A percentile compares a stretch with the other conserved stretches of the same genome.
These are phyloP conservation scores for Penicillium occitanis DNA, from an alignment of 2,329 filamentous ascomycete species.

Conservation along the genomic window DNA sequence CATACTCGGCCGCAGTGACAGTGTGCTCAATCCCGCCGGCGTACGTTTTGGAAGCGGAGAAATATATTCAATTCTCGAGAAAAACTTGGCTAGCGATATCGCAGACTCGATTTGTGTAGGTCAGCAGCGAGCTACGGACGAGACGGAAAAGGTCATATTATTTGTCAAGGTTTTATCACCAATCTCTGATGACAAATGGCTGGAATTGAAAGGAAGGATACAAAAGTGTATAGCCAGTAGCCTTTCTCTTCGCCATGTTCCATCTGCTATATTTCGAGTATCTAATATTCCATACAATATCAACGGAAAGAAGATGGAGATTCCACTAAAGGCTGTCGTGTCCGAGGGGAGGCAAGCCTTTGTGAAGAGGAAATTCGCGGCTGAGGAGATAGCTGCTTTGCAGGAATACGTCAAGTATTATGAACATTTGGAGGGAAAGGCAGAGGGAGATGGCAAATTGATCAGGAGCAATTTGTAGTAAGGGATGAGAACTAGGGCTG, in stretches of 20 bases:
- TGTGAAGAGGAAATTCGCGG: constrained; percentile 7
- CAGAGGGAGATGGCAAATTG: background rate
- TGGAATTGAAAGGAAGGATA: background rate
- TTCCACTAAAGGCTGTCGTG: constrained; percentile 8
- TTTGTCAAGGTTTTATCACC: background rate
- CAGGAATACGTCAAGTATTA: constrained; percentile 7
- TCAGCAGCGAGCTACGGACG: background rate
- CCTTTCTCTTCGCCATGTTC: constrained; percentile 16
- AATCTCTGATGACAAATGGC: constrained; percentile 5
- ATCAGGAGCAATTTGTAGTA: background rate
- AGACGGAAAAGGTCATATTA: constrained; percentile 4
- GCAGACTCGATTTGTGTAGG: constrained; percentile 10
- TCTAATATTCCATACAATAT: constrained; percentile 15
- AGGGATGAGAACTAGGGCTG: background rate
- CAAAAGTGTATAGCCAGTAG: background rate
- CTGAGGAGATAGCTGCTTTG: background rate
- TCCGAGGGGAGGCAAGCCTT: constrained; percentile 9
- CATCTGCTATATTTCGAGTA: constrained; percentile 8
- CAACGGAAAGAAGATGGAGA: constrained; percentile 17
- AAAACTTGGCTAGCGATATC: constrained; percentile 35
- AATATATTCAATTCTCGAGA: constrained; percentile 52
- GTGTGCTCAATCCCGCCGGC: constrained; percentile 50
- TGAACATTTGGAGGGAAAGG: background rate
- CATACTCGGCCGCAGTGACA: constrained; percentile 34
- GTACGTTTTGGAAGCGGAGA: constrained; percentile 50